phyloP scores from a whole-genome alignment of 2,329 filamentous ascomycete genomes.

The Fusarium robinianum region DNA sequence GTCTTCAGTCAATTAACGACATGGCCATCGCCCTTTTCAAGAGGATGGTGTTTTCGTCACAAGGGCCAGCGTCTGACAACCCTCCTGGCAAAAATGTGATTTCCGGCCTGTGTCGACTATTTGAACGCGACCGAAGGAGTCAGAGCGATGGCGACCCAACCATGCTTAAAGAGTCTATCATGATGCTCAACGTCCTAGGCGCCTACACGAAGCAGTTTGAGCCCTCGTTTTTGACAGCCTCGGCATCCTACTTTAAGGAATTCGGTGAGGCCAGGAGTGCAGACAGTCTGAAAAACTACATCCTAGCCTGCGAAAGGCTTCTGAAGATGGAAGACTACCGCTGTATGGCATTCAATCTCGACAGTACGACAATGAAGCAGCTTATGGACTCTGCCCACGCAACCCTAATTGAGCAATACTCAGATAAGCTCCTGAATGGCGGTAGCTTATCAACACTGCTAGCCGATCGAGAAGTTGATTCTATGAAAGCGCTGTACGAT shows the following conservation, averaged over 20 bases:
- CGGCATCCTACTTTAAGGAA: constrained; percentile 67
- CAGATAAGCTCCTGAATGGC: constrained; percentile 66
- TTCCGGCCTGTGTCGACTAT: constrained; percentile 71
- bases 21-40: constrained; percentile 79
- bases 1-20: constrained; percentile 75
- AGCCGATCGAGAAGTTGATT: constrained; percentile 67
- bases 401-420: constrained; percentile 70
- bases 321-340: constrained; percentile 73
- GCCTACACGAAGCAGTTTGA: constrained; percentile 84
- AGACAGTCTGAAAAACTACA: constrained; percentile 73
- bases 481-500: constrained; percentile 76
- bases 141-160: constrained; percentile 60
- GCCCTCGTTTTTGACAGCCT: constrained; percentile 69
- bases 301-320: constrained; percentile 68
- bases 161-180: constrained; percentile 75
- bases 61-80: constrained; percentile 11
- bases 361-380: constrained; percentile 78
- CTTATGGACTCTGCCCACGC: constrained; percentile 75
- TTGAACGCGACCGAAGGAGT: constrained; percentile 71
- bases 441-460: constrained; percentile 74
- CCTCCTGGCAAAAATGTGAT: constrained; percentile 42
- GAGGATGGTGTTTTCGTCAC: constrained; percentile 54
- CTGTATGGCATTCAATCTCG: constrained; percentile 80
- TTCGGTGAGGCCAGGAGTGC: constrained; percentile 71
- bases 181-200: constrained; percentile 83